phyloP scores from a whole-genome alignment of 495 filamentous ascomycete genomes.

The Tuber magnatum region DNA sequence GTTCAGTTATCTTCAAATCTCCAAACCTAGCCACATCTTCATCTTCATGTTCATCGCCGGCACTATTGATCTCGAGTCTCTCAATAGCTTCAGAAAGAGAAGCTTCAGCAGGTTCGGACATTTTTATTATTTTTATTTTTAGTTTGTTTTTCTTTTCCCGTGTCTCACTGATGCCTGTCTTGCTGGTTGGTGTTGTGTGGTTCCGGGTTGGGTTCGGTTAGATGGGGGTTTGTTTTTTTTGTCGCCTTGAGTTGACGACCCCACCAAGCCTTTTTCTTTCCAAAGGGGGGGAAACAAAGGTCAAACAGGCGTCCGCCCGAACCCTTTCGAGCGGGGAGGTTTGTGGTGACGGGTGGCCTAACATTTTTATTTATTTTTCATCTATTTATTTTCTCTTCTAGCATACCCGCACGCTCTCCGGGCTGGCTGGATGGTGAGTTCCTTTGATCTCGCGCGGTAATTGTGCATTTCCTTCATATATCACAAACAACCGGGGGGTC shows the following conservation, averaged over 20 bases:
- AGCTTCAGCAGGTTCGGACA: not conserved
- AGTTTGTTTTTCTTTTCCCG: not conserved
- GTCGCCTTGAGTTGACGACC: conserved; percentile 5
- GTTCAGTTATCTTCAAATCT: not conserved
- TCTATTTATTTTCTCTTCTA: no score
- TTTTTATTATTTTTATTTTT: no score
- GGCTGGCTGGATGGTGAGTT: not conserved
- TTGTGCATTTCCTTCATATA: not conserved
- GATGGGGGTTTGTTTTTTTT: not conserved
- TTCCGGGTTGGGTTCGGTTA: conserved; percentile 7
- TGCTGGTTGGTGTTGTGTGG: conserved; percentile 2
- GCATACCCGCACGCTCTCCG: not conserved
- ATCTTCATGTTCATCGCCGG: not conserved
- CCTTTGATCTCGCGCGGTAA: not conserved
- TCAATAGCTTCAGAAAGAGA: not conserved
- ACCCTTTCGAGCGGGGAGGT: not conserved
- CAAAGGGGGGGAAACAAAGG: not conserved
- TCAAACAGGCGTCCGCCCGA: not conserved
- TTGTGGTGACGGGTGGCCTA: not conserved
- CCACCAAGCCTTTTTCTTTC: conserved; percentile 13
- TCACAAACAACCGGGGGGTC: not conserved
- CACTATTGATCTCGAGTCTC: not conserved
- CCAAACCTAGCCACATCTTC: not conserved
- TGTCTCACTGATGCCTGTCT: not conserved
- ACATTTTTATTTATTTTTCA: no score